Evolutionary conservation across 305 asterid genomes (phyloP).

Genomic region (Fraxinus ornus): DNA sequence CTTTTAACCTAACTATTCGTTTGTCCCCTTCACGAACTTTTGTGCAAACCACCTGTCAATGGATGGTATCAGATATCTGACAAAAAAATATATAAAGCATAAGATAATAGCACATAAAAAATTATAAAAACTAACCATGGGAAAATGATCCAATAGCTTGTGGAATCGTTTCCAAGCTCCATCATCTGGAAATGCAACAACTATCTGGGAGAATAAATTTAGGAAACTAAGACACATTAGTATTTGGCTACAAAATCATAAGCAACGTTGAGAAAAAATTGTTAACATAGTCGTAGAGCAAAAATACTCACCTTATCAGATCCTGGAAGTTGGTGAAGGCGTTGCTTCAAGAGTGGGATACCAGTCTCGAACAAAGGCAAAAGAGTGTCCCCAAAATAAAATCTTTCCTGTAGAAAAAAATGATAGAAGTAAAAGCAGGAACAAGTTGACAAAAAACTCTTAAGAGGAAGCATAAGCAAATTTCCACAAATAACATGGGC

Average conservation of each 20-base stretch:
- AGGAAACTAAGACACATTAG: not conserved
- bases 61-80: conserved; percentile 6
- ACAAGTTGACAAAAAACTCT: not conserved
- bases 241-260: not conserved
- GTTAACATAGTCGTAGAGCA: conserved; percentile 1
- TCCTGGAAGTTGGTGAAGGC: conserved; percentile 74
- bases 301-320: conserved; percentile 56
- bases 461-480: not conserved
- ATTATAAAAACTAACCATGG: conserved; percentile 52
- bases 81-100: conserved; percentile 12
- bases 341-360: conserved; percentile 82
- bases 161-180: conserved; percentile 99
- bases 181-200: conserved; percentile 96
- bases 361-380: conserved; percentile 96
- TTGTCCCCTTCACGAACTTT: conserved; percentile 98
- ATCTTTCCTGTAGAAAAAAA: conserved; percentile 73
- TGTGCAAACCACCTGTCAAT: conserved; percentile 78
- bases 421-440: conserved; percentile 9
- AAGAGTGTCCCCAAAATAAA: conserved; percentile 83
- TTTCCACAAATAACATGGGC: not conserved
- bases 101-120: not conserved
- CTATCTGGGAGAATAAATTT: conserved; percentile 49
- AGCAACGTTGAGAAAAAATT: not conserved
- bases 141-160: conserved; percentile 76
- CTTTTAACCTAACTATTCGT: conserved; percentile 85